Conservation (phyloP, 768 basidiomycete species). For the Mycena olivaceomarginata region DNA sequence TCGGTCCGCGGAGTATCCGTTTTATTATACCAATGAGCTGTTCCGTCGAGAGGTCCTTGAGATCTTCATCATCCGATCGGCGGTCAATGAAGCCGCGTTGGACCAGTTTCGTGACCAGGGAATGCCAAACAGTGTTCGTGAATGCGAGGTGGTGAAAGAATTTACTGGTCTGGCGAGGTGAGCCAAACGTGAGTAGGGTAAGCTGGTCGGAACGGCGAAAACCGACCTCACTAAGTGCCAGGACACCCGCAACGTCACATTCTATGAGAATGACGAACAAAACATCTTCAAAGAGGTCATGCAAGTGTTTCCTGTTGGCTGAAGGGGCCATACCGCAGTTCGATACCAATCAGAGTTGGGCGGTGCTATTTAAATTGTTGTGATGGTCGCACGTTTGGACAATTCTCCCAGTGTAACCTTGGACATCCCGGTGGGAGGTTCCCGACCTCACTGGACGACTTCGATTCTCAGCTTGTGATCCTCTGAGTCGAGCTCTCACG, state of each 20-base stretch:
- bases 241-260: constrained; percentile 20
- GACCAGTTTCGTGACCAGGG: background rate
- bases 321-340: no score
- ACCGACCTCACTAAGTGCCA: constrained; percentile 21
- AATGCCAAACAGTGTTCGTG: constrained; percentile 3
- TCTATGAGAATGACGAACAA: constrained; percentile 15
- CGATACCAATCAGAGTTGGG: no score
- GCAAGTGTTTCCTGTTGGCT: background rate
- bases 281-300: constrained; percentile 20
- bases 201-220: background rate
- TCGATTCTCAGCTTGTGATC: no score
- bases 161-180: constrained; percentile 12
- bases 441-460: no score
- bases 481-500: background rate
- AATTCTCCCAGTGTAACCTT: no score
- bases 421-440: no score
- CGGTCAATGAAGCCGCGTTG: constrained; percentile 19
- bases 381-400: no score
- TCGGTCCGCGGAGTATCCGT: background rate
- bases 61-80: background rate
- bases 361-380: no score
- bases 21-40: constrained; percentile 19
- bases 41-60: constrained; percentile 8
- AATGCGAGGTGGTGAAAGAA: constrained; percentile 2
- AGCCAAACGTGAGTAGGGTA: background rate